Conservation (phyloP, 176 grass and related monocot genomes). For the Poa annua region DNA sequence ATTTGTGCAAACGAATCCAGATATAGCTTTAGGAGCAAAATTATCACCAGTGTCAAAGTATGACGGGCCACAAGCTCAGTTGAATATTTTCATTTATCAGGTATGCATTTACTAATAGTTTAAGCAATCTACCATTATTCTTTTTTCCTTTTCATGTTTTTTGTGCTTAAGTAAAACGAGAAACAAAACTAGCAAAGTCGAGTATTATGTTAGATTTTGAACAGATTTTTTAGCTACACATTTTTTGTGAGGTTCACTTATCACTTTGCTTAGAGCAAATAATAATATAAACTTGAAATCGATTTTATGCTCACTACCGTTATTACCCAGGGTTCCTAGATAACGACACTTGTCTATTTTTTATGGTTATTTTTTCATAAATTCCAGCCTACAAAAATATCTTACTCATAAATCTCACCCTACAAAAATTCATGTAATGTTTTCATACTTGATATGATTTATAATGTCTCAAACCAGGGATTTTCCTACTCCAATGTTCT, state of each 20-base stretch:
- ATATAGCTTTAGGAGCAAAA: background rate
- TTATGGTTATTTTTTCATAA: background rate
- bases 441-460: background rate
- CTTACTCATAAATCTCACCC: too few relatives aligned
- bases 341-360: background rate
- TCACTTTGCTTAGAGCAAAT: background rate
- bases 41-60: background rate
- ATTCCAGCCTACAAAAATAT: too few relatives aligned
- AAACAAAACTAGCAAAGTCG: background rate
- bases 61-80: background rate
- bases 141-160: too few relatives aligned
- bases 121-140: too few relatives aligned
- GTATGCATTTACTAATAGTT: background rate
- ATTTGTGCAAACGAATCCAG: constrained; percentile 7
- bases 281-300: background rate
- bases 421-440: too few relatives aligned
- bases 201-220: background rate
- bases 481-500: background rate
- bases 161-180: background rate
- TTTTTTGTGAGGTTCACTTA: background rate
- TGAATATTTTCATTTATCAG: background rate
- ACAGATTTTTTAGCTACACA: background rate
- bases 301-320: background rate
- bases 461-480: background rate
- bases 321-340: background rate